These are phyloP conservation scores for Cryptosporidium xiaoi DNA, from an alignment of 169 alveolate genomes.

Conservation along the genomic window DNA sequence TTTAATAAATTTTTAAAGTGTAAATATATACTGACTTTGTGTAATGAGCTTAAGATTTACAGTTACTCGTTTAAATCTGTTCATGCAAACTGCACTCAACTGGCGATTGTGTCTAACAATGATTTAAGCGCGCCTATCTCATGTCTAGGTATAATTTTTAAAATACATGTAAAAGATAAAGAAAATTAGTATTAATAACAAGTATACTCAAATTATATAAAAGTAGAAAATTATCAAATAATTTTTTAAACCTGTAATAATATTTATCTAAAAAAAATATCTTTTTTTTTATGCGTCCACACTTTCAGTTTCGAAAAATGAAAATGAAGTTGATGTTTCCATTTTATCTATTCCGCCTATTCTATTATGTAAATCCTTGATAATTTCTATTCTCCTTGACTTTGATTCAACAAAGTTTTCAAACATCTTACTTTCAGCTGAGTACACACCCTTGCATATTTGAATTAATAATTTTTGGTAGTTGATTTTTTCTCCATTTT, in stretches of 20 bases:
- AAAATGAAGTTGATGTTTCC: slow-evolving; percentile 37
- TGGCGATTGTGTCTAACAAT: slow-evolving; percentile 67
- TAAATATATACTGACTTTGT: background rate
- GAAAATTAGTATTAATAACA: no score
- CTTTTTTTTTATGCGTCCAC: background rate
- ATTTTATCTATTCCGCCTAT: slow-evolving; percentile 6
- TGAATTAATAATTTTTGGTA: background rate
- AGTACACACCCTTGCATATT: slow-evolving; percentile 2
- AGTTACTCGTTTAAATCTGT: slow-evolving; percentile 38
- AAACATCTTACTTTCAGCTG: slow-evolving; percentile 15
- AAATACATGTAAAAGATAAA: background rate
- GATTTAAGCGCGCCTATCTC: slow-evolving; percentile 66
- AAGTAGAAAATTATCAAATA: no score
- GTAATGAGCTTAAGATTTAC: background rate
- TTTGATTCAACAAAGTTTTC: slow-evolving; percentile 48
- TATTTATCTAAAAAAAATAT: no score
- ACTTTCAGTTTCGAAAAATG: slow-evolving; percentile 3
- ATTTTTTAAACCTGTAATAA: no score
- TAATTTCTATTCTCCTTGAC: slow-evolving; percentile 3
- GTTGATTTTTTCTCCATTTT: background rate
- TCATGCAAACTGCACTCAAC: slow-evolving; percentile 50
- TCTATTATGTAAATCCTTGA: slow-evolving; percentile 22
- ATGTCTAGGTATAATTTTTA: slow-evolving; percentile 37
- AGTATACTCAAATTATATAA: no score
- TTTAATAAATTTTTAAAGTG: background rate